Evolutionary conservation across 1,284 basidiomycete genomes (phyloP).

Genomic region (Ganoderma leucocontextum): DNA sequence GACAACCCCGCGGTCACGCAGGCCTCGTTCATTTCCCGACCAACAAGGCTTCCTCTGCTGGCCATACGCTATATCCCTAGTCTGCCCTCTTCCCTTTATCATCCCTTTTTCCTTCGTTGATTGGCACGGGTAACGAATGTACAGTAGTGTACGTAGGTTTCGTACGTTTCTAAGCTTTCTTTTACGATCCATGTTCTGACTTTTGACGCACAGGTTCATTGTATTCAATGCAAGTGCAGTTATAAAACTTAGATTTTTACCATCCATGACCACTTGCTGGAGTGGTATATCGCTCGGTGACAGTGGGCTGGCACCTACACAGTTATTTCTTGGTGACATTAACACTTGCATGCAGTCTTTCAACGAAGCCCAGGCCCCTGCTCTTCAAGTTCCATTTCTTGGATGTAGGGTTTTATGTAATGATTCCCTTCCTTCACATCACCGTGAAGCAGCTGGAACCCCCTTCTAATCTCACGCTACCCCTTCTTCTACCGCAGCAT

Average conservation of each 20-base stretch:
- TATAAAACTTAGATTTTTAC: no score
- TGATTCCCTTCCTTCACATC: neutral
- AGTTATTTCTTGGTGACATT: neutral
- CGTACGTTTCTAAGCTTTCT: neutral
- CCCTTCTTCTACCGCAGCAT: constrained; percentile 10
- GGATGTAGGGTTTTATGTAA: neutral
- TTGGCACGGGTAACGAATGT: neutral
- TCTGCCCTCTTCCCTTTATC: neutral
- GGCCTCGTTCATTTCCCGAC: no score
- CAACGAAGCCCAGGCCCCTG: neutral
- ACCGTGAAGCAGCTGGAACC: neutral
- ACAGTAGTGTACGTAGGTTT: neutral
- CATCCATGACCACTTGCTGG: no score
- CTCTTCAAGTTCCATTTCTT: neutral
- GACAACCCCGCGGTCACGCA: no score
- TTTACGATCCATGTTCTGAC: neutral
- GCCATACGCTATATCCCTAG: no score
- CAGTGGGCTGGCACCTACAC: neutral
- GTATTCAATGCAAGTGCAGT: neutral
- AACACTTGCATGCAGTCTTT: neutral
- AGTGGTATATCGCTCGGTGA: neutral
- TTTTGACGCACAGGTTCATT: neutral
- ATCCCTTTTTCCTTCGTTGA: no score
- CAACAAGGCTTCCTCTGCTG: no score
- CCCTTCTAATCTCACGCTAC: constrained; percentile 3